Base-by-base conservation (phyloP, 2,329 filamentous ascomycete genomes). In the Periglandula ipomoeae region DNA sequence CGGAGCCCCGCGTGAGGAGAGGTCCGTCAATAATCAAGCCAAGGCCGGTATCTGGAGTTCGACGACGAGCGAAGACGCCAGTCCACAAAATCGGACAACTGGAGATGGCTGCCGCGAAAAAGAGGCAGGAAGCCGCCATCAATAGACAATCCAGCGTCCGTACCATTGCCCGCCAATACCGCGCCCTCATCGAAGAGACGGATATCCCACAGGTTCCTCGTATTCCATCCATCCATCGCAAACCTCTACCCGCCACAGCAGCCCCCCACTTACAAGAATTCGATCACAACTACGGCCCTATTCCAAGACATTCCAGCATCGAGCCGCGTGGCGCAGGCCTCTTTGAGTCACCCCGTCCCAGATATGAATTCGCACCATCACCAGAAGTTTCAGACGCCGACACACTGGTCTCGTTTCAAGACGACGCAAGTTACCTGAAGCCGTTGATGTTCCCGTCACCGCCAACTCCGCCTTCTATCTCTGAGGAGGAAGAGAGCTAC, bases 101-200 rank as follows among this genome's bases (percentile, higher is more conserved):
- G 2, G 75, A 78, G 50, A 61, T 52, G 38, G 56, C 61, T 6
- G 50, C 56, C 13, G 50, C 52, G 40, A 50, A 57, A 42, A 55
- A 59, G 7, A 34, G 41, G 26, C 40, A 45, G 42, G 52, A 56
- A 4, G 56, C 54, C 9, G 52, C 53, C 3, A 51, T 59, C 3
- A 60, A 60, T 30, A 67, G 68, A 53, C 65, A 62, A 1, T 65
- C 67, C 1, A 74, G 68, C 54, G 69, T 71, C 30, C 73, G 77
- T 47, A 60, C 66, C 35, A 72, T 78, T 30, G 75, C 74, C 20
- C 71, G 75, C 39, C 72, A 76, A 47, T 78, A 78, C 52, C 65
- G 66, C 17, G 69, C 70, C 2, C 55, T 78, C 2, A 61, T 77
- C 4, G 69, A 72, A 19, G 58, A 61, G 11, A 53, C 55, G 7